These are phyloP conservation scores for Aspergillus sp. DNA, from an alignment of 2,329 filamentous ascomycete genomes.

Conservation along the genomic window DNA sequence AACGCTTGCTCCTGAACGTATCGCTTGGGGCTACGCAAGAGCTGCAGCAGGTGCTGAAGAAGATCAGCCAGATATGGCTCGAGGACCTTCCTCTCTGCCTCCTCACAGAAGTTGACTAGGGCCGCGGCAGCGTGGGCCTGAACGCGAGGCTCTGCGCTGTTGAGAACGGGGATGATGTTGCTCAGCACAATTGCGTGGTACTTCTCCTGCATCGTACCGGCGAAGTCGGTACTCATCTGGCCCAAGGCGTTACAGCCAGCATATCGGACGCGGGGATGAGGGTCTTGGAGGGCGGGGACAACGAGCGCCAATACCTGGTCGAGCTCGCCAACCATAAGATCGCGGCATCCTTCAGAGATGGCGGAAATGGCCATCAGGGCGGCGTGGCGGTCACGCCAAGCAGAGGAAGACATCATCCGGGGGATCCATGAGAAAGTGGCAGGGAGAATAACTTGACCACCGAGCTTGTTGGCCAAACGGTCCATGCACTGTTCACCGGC, in stretches of 20 bases:
- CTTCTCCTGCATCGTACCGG: conserved; percentile 94
- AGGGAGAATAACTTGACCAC: conserved; percentile 82
- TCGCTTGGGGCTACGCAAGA: conserved; percentile 85
- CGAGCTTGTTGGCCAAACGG: conserved; percentile 90
- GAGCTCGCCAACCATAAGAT: conserved; percentile 90
- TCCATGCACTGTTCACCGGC: conserved; percentile 99
- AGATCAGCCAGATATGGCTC: conserved; percentile 91
- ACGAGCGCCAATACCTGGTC: conserved; percentile 91
- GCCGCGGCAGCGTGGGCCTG: conserved; percentile 97
- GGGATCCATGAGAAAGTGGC: conserved; percentile 97
- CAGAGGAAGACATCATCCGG: conserved; percentile 90
- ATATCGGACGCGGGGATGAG: conserved; percentile 91
- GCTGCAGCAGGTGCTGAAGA: conserved; percentile 73
- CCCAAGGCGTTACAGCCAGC: conserved; percentile 97
- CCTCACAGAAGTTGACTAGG: conserved; percentile 97
- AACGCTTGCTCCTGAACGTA: conserved; percentile 97
- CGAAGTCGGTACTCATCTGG: conserved; percentile 99
- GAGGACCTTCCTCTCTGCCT: conserved; percentile 84
- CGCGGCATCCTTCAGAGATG: conserved; percentile 93
- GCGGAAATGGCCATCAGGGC: conserved; percentile 98
- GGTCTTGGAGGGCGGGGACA: conserved; percentile 81
- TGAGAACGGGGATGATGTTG: conserved; percentile 85
- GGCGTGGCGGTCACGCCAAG: conserved; percentile 92
- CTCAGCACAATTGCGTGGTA: conserved; percentile 83
- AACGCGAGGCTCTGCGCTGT: conserved; percentile 84